These are phyloP conservation scores for Fusarium goolgardi DNA, from an alignment of 2,329 filamentous ascomycete species.

Conservation along the genomic window DNA sequence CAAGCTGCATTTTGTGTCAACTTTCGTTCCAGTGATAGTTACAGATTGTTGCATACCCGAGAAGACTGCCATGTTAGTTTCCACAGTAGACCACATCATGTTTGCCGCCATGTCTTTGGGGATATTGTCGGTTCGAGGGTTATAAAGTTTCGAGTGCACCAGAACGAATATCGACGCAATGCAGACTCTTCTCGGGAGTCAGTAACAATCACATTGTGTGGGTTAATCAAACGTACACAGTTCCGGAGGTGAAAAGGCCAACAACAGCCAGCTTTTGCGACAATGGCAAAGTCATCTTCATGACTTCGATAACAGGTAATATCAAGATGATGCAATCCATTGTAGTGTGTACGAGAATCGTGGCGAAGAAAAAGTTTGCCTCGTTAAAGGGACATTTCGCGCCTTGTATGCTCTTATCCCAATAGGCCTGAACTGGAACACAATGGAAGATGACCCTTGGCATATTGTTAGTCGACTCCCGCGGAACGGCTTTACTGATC, in stretches of 20 bases:
- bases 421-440: slow-evolving; percentile 50
- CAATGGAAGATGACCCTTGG: slow-evolving; percentile 49
- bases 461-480: too few species aligned
- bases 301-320: slow-evolving; percentile 26
- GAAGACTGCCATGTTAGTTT: slow-evolving; percentile 42
- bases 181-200: slow-evolving; percentile 7
- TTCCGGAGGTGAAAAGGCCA: slow-evolving; percentile 23
- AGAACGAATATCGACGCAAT: slow-evolving; percentile 34
- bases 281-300: slow-evolving; percentile 20
- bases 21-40: rapidly evolving
- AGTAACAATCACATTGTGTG: rapidly evolving
- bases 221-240: neutral
- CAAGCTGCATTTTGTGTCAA: slow-evolving; percentile 1
- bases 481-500: too few species aligned
- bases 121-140: slow-evolving; percentile 26
- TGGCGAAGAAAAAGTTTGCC: slow-evolving; percentile 50
- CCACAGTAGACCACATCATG: slow-evolving; percentile 37
- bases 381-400: slow-evolving; percentile 48
- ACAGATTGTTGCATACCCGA: slow-evolving; percentile 3
- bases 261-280: slow-evolving; percentile 28
- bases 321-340: slow-evolving; percentile 37
- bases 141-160: slow-evolving; percentile 24
- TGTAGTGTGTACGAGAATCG: slow-evolving; percentile 47
- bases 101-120: slow-evolving; percentile 28
- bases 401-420: slow-evolving; percentile 45